A percentile compares a stretch with the other conserved stretches of the same genome.
phyloP scores from a whole-genome alignment of 306 rosid species.

The Casuarina equisetifolia region DNA sequence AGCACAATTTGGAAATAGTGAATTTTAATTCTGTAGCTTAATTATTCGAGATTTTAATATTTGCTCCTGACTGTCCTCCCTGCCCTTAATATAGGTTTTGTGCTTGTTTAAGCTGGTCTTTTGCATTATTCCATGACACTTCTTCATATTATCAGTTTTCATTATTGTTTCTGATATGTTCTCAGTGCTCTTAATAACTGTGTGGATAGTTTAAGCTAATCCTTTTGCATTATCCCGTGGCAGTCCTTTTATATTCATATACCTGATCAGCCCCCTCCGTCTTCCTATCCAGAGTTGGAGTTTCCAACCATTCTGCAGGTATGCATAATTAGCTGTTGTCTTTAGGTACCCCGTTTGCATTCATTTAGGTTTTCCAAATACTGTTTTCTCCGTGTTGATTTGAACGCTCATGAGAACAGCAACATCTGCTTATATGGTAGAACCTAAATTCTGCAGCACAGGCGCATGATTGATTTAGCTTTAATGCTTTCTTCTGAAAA shows the following conservation, averaged over 20 bases:
- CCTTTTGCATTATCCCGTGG: slow-evolving; percentile 29
- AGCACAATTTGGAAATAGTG: neutral
- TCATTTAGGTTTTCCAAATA: neutral
- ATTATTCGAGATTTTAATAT: neutral
- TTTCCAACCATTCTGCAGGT: slow-evolving; percentile 95
- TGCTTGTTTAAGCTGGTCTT: too few relatives aligned
- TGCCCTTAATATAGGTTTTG: too few relatives aligned
- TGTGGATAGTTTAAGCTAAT: slow-evolving; percentile 19
- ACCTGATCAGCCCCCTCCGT: slow-evolving; percentile 75
- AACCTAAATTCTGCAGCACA: too few relatives aligned
- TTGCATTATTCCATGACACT: too few relatives aligned
- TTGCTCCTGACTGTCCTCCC: too few relatives aligned
- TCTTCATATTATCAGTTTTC: too few relatives aligned
- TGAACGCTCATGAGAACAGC: neutral
- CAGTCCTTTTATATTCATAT: slow-evolving; percentile 89
- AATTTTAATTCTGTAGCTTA: neutral
- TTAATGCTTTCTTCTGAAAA: neutral
- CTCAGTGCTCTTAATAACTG: neutral
- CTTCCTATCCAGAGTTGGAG: slow-evolving; percentile 86
- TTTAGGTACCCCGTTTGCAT: neutral
- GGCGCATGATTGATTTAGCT: too few relatives aligned
- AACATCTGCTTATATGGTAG: neutral
- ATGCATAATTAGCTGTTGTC: slow-evolving; percentile 26
- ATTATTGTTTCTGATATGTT: neutral
- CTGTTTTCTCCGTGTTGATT: neutral